Evolutionary conservation across 768 basidiomycete genomes (phyloP).

Genomic region (Tubosaeta sp.): DNA sequence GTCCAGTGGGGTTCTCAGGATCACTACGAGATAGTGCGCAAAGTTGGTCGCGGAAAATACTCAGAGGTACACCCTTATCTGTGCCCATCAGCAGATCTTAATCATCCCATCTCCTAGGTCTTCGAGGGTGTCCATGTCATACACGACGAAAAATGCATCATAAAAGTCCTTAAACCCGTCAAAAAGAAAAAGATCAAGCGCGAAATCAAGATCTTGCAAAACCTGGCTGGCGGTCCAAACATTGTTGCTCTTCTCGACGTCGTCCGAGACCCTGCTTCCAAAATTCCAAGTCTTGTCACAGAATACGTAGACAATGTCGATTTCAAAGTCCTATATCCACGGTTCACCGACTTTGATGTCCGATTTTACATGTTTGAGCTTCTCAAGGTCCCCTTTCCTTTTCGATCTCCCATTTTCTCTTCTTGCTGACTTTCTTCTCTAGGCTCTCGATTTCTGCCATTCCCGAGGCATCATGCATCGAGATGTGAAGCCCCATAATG

Average conservation of each 20-base stretch:
- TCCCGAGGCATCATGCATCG: slow-evolving; percentile 99
- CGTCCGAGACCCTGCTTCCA: slow-evolving; percentile 91
- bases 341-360: slow-evolving; percentile 93
- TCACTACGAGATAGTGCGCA: slow-evolving; percentile 96
- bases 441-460: slow-evolving; percentile 97
- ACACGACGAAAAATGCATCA: slow-evolving; percentile 92
- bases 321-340: slow-evolving; percentile 94
- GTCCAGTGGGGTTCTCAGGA: slow-evolving; percentile 98
- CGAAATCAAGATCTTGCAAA: slow-evolving; percentile 97
- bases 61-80: slow-evolving; percentile 61
- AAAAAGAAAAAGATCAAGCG: slow-evolving; percentile 99
- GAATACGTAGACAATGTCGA: slow-evolving; percentile 99
- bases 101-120: slow-evolving; percentile 45
- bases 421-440: background rate
- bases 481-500: slow-evolving; percentile 98
- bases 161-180: slow-evolving; percentile 97
- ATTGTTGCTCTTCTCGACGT: slow-evolving; percentile 91
- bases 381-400: slow-evolving; percentile 60
- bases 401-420: slow-evolving; percentile 2
- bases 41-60: slow-evolving; percentile 94
- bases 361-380: slow-evolving; percentile 96
- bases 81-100: slow-evolving; percentile 11
- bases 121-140: slow-evolving; percentile 92
- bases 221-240: slow-evolving; percentile 94
- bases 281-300: slow-evolving; percentile 94